Percentiles rank a stretch among this genome's conserved stretches.
Conservation (phyloP, 1,284 basidiomycete genomes). For the Athelia sp. region DNA sequence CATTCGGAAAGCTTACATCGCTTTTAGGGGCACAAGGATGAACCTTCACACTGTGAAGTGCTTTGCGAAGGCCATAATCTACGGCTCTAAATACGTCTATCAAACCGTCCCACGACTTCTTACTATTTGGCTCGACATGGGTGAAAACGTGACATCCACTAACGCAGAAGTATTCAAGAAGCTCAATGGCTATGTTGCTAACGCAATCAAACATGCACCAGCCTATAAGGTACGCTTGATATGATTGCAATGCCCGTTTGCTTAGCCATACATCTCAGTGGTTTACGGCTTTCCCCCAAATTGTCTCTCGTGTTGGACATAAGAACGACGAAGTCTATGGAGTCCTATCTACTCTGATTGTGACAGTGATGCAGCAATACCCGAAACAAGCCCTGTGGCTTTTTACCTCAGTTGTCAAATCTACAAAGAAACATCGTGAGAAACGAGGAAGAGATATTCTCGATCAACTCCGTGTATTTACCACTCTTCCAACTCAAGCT, state of each 20-base stretch:
- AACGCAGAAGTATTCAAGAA: slow-evolving; percentile 41
- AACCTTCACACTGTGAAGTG: slow-evolving; percentile 61
- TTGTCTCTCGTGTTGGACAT: slow-evolving; percentile 92
- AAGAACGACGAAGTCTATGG: slow-evolving; percentile 64
- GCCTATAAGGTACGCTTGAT: slow-evolving; percentile 62
- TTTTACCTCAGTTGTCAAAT: slow-evolving; percentile 86
- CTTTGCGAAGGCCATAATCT: slow-evolving; percentile 72
- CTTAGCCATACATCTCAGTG: slow-evolving; percentile 50
- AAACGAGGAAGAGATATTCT: slow-evolving; percentile 65
- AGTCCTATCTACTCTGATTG: slow-evolving; percentile 69
- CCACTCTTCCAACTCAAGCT: neutral
- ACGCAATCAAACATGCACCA: slow-evolving; percentile 57
- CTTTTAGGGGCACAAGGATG: slow-evolving; percentile 50
- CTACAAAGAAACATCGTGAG: slow-evolving; percentile 64
- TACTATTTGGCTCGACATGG: slow-evolving; percentile 93
- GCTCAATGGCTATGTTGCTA: slow-evolving; percentile 52
- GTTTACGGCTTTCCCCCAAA: slow-evolving; percentile 95
- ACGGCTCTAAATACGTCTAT: slow-evolving; percentile 95
- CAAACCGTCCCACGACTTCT: slow-evolving; percentile 93
- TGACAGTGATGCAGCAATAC: slow-evolving; percentile 72
- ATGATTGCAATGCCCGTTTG: neutral
- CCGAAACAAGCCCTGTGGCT: slow-evolving; percentile 95
- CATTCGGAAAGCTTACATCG: too few relatives aligned
- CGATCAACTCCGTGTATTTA: slow-evolving; percentile 56
- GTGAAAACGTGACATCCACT: slow-evolving; percentile 49